Base-by-base conservation (phyloP, 345 rosid species). In the Gossypium ekmanianum region DNA sequence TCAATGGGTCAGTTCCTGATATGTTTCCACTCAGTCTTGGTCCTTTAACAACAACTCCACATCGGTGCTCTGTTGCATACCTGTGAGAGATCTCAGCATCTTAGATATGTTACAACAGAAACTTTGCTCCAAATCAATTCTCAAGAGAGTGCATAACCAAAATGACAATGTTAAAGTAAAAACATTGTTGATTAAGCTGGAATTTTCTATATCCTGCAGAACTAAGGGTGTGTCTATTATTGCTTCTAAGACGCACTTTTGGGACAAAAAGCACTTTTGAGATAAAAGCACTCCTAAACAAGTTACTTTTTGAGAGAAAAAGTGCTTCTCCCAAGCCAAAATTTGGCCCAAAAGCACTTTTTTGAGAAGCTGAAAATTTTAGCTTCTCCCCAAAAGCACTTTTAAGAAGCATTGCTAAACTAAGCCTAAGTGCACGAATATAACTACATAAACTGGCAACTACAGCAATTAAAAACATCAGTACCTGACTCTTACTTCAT, bases 11-110 rank as follows among this genome's bases (percentile, higher is more conserved):
- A 22, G 98, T 95, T 82, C 98, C 97, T 61, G 97, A 91, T 86
- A 95, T 91, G 79, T 93, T 95, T 70, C 98, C 97, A 73, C 99
- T 95, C 41, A 95, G 81, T 78, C 78, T 87, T 65, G 97, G 94
- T 29, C 99, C 98, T 79, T 93, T 91, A 18, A 93, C 99, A 81
- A 95, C 99, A 72, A 95, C 98, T 44, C 99, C 99, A 79, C 97
- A 93, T 87, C 98, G 87, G 73, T 95, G 98, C 75, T 95, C 98
- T 43, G 98, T 95, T 26, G 98, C 99, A 84, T 95, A 95, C 88
- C 99, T 92, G 75, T 48, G 64, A 48, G 68, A 68, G 55, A 57
- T 47, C 66, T 74, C 34, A 44, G 18, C 24, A 58, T 1, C 41
- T 58, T 50, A 48, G 16, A 76, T 43, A 72, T 75, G 34, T 44